Evolutionary conservation across 257 asterid genomes (phyloP).

Genomic region (Anisodus tanguticus): DNA sequence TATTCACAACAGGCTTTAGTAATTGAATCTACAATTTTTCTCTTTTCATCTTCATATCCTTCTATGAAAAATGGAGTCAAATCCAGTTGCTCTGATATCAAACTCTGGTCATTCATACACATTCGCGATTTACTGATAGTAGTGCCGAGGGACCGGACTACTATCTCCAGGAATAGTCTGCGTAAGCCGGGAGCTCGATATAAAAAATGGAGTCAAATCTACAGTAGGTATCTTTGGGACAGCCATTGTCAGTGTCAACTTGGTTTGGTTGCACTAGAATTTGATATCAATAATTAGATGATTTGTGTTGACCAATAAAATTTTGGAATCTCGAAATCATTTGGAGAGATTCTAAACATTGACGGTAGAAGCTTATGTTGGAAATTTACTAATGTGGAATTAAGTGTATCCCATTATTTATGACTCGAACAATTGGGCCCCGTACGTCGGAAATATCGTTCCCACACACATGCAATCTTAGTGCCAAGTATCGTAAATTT

Average conservation of each 20-base stretch:
- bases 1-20: constrained; percentile 49
- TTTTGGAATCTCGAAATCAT: constrained; percentile 3
- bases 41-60: constrained; percentile 39
- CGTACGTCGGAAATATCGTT: too few species aligned
- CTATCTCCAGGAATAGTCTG: too few species aligned
- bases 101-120: too few species aligned
- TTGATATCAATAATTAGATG: background rate
- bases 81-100: constrained; percentile 27
- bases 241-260: constrained; percentile 6
- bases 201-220: constrained; percentile 53
- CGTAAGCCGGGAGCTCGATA: too few species aligned
- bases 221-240: constrained; percentile 47
- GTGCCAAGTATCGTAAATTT: too few species aligned
- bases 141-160: too few species aligned
- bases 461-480: too few species aligned
- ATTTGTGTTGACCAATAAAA: background rate
- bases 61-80: constrained; percentile 47
- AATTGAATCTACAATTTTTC: constrained; percentile 37
- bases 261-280: constrained; percentile 1
- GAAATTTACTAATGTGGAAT: too few species aligned
- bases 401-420: too few species aligned
- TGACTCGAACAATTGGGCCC: too few species aligned
- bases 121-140: too few species aligned
- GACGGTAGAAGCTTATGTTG: background rate
- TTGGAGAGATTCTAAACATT: background rate